Evolutionary conservation across 1,284 basidiomycete species (phyloP).

Genomic region (Earliella scabrosa): DNA sequence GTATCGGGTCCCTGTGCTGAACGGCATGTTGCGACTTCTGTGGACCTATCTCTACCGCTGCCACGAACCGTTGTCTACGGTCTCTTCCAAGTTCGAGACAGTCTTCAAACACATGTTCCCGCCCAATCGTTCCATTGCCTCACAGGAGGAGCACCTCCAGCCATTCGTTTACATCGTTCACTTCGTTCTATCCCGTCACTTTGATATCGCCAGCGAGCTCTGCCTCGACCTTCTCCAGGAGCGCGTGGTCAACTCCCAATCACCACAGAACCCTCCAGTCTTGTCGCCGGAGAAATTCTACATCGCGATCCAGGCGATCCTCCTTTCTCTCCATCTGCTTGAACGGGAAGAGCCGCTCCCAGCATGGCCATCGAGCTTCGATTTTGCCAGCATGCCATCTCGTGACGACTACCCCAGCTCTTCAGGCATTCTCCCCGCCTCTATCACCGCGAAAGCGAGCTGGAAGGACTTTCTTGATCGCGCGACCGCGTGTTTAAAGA

Average conservation of each 20-base stretch:
- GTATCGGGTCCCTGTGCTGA: constrained; percentile 75
- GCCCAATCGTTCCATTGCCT: constrained; percentile 65
- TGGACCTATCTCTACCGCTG: constrained; percentile 97
- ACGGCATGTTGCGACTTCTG: constrained; percentile 82
- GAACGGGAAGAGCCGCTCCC: constrained; percentile 75
- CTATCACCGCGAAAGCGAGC: constrained; percentile 64
- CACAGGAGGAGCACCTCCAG: constrained; percentile 78
- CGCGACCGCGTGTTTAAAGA: constrained; percentile 63
- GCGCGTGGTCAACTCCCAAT: constrained; percentile 48
- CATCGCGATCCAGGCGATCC: constrained; percentile 79
- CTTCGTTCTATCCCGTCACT: constrained; percentile 83
- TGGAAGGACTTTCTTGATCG: constrained; percentile 80
- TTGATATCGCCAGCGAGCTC: constrained; percentile 86
- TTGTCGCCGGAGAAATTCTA: constrained; percentile 76
- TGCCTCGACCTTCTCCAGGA: constrained; percentile 83
- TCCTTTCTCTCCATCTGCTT: constrained; percentile 73
- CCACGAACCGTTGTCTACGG: constrained; percentile 82
- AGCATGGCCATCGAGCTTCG: constrained; percentile 76
- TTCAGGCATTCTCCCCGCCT: constrained; percentile 61
- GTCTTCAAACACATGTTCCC: constrained; percentile 86
- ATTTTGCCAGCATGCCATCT: constrained; percentile 68
- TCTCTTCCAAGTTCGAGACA: constrained; percentile 77
- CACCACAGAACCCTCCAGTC: constrained; percentile 46
- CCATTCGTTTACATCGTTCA: constrained; percentile 83
- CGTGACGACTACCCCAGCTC: constrained; percentile 74